Conservation (phyloP, 2,329 filamentous ascomycete species). For the Neodidymelliopsis sp. region DNA sequence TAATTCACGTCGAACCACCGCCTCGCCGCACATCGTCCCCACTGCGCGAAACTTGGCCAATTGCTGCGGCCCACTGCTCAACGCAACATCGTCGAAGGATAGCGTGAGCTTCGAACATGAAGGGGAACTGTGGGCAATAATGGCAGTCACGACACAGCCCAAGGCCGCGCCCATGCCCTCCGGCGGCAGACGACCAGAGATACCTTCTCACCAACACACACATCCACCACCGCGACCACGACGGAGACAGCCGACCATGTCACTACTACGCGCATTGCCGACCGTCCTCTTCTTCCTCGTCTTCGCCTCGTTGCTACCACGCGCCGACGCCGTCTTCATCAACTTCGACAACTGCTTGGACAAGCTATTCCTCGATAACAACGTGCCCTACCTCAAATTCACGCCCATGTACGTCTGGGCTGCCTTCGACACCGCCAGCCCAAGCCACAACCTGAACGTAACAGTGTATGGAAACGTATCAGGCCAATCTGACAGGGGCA, state of each 20-base stretch:
- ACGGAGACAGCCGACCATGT: conserved; percentile 32
- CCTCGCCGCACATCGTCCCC: conserved; percentile 10
- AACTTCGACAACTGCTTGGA: conserved; percentile 84
- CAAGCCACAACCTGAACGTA: conserved; percentile 72
- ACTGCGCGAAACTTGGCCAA: conserved; percentile 5
- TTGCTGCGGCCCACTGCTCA: conserved; percentile 7
- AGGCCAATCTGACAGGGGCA: conserved; percentile 67
- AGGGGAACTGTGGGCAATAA: conserved; percentile 32
- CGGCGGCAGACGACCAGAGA: conserved; percentile 23
- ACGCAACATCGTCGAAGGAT: conserved; percentile 9
- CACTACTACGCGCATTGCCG: conserved; percentile 18
- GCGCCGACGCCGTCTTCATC: conserved; percentile 64
- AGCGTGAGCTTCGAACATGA: conserved; percentile 36
- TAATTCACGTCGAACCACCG: conserved; percentile 5
- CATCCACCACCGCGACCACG: conserved; percentile 41
- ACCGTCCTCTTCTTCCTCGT: conserved; percentile 35
- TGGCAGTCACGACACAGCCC: conserved; percentile 33
- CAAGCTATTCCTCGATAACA: conserved; percentile 62
- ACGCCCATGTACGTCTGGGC: conserved; percentile 78
- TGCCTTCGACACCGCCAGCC: conserved; percentile 68
- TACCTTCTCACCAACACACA: conserved; percentile 39
- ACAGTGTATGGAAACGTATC: conserved; percentile 92
- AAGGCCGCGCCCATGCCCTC: conserved; percentile 13
- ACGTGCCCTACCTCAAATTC: conserved; percentile 76
- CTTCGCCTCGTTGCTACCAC: conserved; percentile 35